Conservation (phyloP, 345 rosid genomes). For the Durio zibethinus region DNA sequence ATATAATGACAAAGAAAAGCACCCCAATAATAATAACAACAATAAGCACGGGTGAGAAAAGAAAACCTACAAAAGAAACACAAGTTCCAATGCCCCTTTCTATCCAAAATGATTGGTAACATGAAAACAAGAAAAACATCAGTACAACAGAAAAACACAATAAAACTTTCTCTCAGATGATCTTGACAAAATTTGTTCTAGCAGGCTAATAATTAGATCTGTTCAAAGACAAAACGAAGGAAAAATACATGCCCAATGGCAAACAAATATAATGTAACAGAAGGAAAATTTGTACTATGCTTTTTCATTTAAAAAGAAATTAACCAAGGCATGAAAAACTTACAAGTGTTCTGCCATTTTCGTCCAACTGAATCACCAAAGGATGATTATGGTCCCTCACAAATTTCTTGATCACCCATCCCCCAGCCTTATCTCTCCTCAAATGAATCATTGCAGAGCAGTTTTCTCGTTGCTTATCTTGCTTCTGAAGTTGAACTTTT, state of each 20-base stretch:
- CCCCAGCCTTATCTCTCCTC: constrained; percentile 61
- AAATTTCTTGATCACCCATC: constrained; percentile 83
- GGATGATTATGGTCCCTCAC: constrained; percentile 86
- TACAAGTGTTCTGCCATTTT: constrained; percentile 49
- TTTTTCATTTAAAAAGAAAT: constrained; percentile 10
- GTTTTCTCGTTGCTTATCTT: constrained; percentile 57
- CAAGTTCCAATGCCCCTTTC: background rate
- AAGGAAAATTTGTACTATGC: background rate
- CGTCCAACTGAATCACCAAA: constrained; percentile 30
- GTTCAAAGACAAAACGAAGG: background rate
- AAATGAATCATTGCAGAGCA: constrained; percentile 90
- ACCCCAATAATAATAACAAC: background rate
- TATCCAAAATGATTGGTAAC: background rate
- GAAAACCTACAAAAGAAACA: background rate
- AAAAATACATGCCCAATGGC: background rate
- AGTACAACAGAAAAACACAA: background rate
- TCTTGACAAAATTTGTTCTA: background rate
- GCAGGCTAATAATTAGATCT: background rate
- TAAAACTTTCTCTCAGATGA: background rate
- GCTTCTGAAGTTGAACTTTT: constrained; percentile 24
- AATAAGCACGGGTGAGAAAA: background rate
- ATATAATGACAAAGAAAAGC: background rate
- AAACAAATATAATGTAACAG: background rate
- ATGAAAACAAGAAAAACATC: background rate
- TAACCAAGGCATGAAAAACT: constrained; percentile 73